Evolutionary conservation across 2,329 filamentous ascomycete genomes (phyloP), one percentile per base, ranked within the genome.

Genomic region (Aspergillus tubingensis): DNA sequence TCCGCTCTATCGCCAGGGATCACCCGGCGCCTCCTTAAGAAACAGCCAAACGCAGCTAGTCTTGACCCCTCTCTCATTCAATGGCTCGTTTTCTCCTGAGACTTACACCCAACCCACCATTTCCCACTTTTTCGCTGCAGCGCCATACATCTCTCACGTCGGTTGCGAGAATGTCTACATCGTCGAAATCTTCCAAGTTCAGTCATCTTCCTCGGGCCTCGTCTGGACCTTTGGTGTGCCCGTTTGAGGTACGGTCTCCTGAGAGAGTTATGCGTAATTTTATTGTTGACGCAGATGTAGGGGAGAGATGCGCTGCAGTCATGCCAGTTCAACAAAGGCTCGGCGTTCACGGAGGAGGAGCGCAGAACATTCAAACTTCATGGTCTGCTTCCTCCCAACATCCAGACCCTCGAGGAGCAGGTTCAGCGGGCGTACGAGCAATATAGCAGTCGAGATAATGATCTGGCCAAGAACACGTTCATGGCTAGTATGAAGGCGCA

Each of bases 381-480:
- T 17, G 90, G 91, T 3, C 78, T 96, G 6, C 80, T 96, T 0
- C 92, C 92, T 0, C 81, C 85, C 8, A 84, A 88, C 69, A 80
- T 91, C 6, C 89, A 94, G 71, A 90, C 86, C 0, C 82, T 96
- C 5, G 88, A 93, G 4, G 86, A 91, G 69, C 92, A 96, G 72
- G 86, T 86, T 53, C 78, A 86, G 59, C 85, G 92, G 23, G 92
- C 92, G 1, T 96, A 96, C 73, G 78, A 91, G 66, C 92, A 96
- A 72, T 96, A 93, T 76, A 79, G 77, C 19, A 85, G 81, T 2
- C 82, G 85, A 3, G 72, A 77, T 0, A 85, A 88, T 72, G 84
- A 89, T 64, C 77, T 96, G 39, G 88, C 88, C 41, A 96, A 95
- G 79, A 96, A 96, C 68, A 93, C 91, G 0, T 96, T 96, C 72